phyloP scores from a whole-genome alignment of 2,329 filamentous ascomycete genomes.

The Ceratocystiopsis brevicomis region DNA sequence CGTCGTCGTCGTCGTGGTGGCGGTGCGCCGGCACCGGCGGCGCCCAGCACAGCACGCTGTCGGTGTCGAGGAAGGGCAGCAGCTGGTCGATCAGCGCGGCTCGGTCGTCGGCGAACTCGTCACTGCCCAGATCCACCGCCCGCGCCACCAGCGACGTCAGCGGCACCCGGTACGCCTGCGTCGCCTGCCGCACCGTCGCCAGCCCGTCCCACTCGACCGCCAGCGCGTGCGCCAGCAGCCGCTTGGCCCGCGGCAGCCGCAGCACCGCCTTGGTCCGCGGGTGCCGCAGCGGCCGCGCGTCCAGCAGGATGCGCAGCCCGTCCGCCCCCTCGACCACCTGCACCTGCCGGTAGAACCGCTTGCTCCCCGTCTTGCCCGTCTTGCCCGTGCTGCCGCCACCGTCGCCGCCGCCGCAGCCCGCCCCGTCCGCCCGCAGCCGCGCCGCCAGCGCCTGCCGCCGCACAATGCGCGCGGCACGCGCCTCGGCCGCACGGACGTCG shows the following conservation, averaged over 20 bases:
- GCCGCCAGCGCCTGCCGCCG: slow-evolving; percentile 32
- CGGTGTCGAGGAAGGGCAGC: slow-evolving; percentile 77
- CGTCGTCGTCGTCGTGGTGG: slow-evolving; percentile 11
- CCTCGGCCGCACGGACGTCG: slow-evolving; percentile 7
- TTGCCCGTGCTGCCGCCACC: slow-evolving; percentile 10
- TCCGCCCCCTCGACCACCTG: slow-evolving; percentile 47
- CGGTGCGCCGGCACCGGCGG: slow-evolving; percentile 29
- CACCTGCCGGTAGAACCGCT: slow-evolving; percentile 78
- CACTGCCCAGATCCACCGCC: slow-evolving; percentile 58
- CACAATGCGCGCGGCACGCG: slow-evolving; percentile 20
- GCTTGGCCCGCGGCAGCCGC: slow-evolving; percentile 54
- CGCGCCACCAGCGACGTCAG: slow-evolving; percentile 71
- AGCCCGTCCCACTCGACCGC: slow-evolving; percentile 89
- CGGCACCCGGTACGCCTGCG: slow-evolving; percentile 74
- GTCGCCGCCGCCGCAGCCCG: slow-evolving; percentile 22
- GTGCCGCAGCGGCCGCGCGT: slow-evolving; percentile 58
- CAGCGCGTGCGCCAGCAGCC: slow-evolving; percentile 64
- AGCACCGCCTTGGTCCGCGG: slow-evolving; percentile 54
- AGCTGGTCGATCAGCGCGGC: slow-evolving; percentile 45
- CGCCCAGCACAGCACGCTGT: slow-evolving; percentile 83
- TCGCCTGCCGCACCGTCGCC: slow-evolving; percentile 61
- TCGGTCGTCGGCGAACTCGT: slow-evolving; percentile 38
- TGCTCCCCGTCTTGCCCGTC: slow-evolving; percentile 16
- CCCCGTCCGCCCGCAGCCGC: slow-evolving; percentile 16
- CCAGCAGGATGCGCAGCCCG: slow-evolving; percentile 44